Evolutionary conservation across 805 yeast species (phyloP).

Genomic region (Kazachstania psychrophila): DNA sequence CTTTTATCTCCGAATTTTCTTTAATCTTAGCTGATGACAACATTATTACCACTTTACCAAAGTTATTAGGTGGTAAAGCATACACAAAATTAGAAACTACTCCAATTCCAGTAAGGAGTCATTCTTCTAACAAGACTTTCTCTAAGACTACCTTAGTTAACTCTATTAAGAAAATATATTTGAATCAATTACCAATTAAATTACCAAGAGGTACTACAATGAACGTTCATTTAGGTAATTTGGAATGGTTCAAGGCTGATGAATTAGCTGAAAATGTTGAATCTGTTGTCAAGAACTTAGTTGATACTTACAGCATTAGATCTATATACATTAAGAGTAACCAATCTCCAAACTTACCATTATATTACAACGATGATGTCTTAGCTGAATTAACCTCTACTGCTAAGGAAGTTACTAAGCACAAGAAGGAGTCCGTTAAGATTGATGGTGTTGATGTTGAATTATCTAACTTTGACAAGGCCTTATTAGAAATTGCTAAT

Average conservation of each 20-base stretch:
- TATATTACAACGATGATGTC: constrained; percentile 53
- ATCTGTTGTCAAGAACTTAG: constrained; percentile 43
- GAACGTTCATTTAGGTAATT: constrained; percentile 56
- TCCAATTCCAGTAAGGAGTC: constrained; percentile 56
- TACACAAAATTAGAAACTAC: constrained; percentile 57
- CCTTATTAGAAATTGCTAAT: constrained; percentile 75
- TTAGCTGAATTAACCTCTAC: constrained; percentile 32
- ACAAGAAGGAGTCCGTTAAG: constrained; percentile 21
- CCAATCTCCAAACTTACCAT: constrained; percentile 75
- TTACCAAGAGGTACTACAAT: constrained; percentile 69
- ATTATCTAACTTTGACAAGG: constrained; percentile 58
- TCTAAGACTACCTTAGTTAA: constrained; percentile 44
- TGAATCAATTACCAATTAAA: constrained; percentile 49
- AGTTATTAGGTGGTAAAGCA: constrained; percentile 74
- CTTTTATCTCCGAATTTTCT: constrained; percentile 57
- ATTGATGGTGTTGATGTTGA: constrained; percentile 36
- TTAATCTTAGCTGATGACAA: constrained; percentile 80
- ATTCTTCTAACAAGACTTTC: constrained; percentile 26
- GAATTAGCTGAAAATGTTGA: constrained; percentile 53
- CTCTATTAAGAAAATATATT: constrained; percentile 46
- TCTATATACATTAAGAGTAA: constrained; percentile 56
- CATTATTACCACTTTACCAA: constrained; percentile 70
- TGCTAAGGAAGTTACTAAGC: constrained; percentile 15
- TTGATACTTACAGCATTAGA: constrained; percentile 37
- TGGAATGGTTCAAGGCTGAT: constrained; percentile 35